Base-by-base conservation (phyloP, 208 protist species). In the Acanthamoeba healyi region DNA sequence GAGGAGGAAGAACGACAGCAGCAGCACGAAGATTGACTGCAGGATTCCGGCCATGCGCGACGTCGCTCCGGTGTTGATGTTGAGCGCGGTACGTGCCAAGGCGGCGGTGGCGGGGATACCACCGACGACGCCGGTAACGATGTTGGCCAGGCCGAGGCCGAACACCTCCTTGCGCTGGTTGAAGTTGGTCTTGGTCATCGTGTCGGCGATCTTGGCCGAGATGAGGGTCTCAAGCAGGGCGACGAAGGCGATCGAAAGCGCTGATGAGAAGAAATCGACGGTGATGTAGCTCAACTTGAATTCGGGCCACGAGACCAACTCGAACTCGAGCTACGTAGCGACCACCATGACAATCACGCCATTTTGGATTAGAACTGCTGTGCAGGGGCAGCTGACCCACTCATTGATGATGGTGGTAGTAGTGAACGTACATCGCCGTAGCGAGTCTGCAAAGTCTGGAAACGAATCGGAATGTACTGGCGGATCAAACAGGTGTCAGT, bases 161-260 rank as follows among this genome's bases (percentile, higher is more conserved):
- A 95, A 86, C 58, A 95, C 94, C 72, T 95, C 94, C 46, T 79
- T 81, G n/a, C 88, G 46, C 91, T 95, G 94, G 65, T 95, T 94
- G 81, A 94, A 94, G 61, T n/a, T 95, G 44, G 94, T 95, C 90
- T 95, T 94, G 67, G 94, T 95, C 94, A 95, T 95, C 19, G 34
- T 72, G 79, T 94, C 84, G 44, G 94, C 94, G 93, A 95, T 95
- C 72, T 94, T 93, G 63, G 94, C 94, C 49, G 94, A 95, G 91
- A 95, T 95, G 49, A 95, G 92, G 10, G 94, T 95, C 94, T 95
- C 94, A 42, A 95, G 54, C 3, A 95, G 19, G 38, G 88, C 94
- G 19, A 95, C 92, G 91, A 95, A 95, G 0, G 94, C 61, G 46
- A 95, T 94, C n/a, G 94, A 94, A 7, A 95, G 72, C 34, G 94